Base-by-base conservation (phyloP, 805 yeast species). In the Wickerhamiella dianesei region DNA sequence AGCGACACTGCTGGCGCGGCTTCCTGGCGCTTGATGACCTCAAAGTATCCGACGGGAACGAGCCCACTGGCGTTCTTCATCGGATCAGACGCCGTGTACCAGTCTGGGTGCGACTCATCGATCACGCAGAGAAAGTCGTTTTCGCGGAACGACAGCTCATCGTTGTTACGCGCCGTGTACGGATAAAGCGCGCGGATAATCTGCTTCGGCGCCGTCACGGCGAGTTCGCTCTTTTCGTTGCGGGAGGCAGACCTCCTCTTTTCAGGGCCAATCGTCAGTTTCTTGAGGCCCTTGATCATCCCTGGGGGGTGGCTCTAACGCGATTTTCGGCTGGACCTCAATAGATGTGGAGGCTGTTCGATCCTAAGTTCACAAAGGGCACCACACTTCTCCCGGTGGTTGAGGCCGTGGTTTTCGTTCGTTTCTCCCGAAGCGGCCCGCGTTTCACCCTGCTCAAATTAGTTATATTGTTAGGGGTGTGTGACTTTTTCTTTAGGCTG, bases 51-150 rank as follows among this genome's bases (percentile, higher is more conserved):
- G 39, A 77, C 77, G 3, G 97, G 97, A 1, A 92, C 97, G 75
- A 83, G 75, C 1, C 98, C 98, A 44, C 75, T 72, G 21, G 73
- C 66, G 55, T 80, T 76, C 32, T 82, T 77, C 42, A 82, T 75
- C 13, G 97, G 96, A 61, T 89, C 87, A 45, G 79, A 77, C 1
- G 94, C 96, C 58, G 85, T 87, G 58, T 77, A 85, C 88, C 95
- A 87, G 39, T 70, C 74, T 12, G 64, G 56, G 53, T 78, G 80
- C 47, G 74, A 70, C 46, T 75, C 75, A 47, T 76, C 73, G 37
- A 73, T 70, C 2, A 92, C 94, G 59, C 85, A 86, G 65, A 88
- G 85, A 60, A 87, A 88, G 59, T 89, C 96, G 36, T 96, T 96
- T 54, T 78, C 76, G 40, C 64, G 59, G 61, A 92, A 89, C 25